Percentiles rank a stretch among this genome's conserved stretches.
Conservation (phyloP, 352 stramenopile species). For the Phytophthora meadii region DNA sequence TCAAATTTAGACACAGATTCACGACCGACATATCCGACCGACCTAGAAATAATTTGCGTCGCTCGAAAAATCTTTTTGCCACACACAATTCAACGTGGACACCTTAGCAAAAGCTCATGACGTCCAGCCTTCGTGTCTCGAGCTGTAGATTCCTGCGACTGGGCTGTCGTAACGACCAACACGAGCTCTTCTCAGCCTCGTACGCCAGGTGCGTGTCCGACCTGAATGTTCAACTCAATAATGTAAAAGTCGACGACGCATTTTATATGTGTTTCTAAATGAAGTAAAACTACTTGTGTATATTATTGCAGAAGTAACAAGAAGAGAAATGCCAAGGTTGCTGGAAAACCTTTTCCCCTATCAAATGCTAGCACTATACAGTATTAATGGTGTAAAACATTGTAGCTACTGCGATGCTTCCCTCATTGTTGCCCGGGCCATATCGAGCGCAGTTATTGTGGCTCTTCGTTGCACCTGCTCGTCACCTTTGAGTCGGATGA, state of each 20-base stretch:
- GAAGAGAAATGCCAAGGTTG: slow-evolving; percentile 25
- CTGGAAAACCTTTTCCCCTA: neutral
- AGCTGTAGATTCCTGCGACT: too few species aligned
- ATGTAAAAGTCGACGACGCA: neutral
- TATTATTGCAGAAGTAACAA: slow-evolving; percentile 24
- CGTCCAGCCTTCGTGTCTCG: too few species aligned
- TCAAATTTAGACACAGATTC: too few species aligned
- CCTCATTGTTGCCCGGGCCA: slow-evolving; percentile 49
- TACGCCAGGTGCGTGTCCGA: slow-evolving; percentile 24
- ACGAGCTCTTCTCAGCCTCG: neutral
- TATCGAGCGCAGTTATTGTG: slow-evolving; percentile 43
- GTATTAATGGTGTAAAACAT: neutral
- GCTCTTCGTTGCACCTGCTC: slow-evolving; percentile 33
- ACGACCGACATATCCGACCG: too few species aligned
- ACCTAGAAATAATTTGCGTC: too few species aligned
- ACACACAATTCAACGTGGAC: too few species aligned
- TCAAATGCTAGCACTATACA: neutral
- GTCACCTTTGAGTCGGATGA: slow-evolving; percentile 19
- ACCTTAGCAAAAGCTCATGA: too few species aligned
- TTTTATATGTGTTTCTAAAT: neutral
- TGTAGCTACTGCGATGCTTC: slow-evolving; percentile 41
- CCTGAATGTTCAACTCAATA: neutral
- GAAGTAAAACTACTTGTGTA: neutral
- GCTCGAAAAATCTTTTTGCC: too few species aligned
- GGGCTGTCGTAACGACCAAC: too few species aligned